Conservation (phyloP, 345 rosid species). For the Ceriops tagal region DNA sequence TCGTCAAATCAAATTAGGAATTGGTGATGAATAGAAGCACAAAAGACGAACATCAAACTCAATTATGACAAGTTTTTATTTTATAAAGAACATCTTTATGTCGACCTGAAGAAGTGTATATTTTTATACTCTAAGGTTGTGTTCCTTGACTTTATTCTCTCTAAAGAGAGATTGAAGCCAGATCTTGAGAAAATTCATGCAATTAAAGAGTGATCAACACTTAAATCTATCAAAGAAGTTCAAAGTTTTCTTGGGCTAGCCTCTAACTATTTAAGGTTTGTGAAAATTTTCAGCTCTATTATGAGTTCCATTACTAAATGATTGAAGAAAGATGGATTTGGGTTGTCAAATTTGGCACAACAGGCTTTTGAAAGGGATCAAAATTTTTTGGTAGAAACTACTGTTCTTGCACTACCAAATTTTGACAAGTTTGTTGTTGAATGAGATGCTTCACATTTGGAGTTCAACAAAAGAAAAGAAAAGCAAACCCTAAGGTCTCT, state of each 20-base stretch:
- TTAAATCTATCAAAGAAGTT: background rate
- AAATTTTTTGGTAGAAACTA: background rate
- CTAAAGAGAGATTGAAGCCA: background rate
- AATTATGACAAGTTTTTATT: no score
- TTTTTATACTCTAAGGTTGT: no score
- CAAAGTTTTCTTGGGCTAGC: background rate
- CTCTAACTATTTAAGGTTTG: background rate
- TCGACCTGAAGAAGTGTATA: no score
- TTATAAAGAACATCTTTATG: no score
- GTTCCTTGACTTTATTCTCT: no score
- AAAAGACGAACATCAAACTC: no score
- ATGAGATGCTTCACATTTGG: background rate
- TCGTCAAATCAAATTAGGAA: no score
- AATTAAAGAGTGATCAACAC: no score
- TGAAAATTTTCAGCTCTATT: background rate
- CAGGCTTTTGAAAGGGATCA: background rate
- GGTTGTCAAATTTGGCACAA: background rate
- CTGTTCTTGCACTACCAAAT: background rate
- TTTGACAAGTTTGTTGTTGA: conserved; percentile 4
- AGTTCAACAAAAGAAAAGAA: no score
- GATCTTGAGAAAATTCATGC: no score
- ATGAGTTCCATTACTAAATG: conserved; percentile 1
- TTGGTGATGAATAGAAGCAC: no score
- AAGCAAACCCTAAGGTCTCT: no score
- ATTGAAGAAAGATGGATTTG: background rate